Evolutionary conservation across 495 filamentous ascomycete genomes (phyloP).

Genomic region (Rhypophila decipiens): DNA sequence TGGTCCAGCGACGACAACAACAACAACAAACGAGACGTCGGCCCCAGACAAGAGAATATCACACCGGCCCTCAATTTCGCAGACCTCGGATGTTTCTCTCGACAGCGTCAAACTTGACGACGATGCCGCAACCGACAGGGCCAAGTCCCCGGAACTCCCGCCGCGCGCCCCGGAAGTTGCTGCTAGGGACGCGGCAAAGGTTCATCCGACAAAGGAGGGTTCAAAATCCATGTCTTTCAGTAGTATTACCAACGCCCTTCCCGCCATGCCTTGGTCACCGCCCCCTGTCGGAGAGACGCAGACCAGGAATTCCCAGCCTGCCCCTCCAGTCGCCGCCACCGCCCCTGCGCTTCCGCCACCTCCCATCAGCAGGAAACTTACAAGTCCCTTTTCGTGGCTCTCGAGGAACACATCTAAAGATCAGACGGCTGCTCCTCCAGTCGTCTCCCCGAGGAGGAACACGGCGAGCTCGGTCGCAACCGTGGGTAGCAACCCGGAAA

Average conservation of each 20-base stretch:
- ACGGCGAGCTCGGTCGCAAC: constrained; percentile 72
- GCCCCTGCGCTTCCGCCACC: constrained; percentile 20
- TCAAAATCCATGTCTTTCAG: constrained; percentile 39
- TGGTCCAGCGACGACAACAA: constrained; percentile 11
- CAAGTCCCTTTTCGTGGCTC: constrained; percentile 78
- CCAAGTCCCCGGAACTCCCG: constrained; percentile 7
- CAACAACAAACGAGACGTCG: constrained; percentile 13
- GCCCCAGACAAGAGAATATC: constrained; percentile 8
- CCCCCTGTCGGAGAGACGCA: constrained; percentile 31
- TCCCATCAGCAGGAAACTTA: constrained; percentile 55
- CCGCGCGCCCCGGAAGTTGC: constrained; percentile 1
- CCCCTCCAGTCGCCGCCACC: constrained; percentile 28
- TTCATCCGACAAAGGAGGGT: constrained; percentile 16
- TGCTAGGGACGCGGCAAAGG: constrained; percentile 8
- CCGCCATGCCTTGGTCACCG: constrained; percentile 52
- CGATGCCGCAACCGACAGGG: constrained; percentile 23
- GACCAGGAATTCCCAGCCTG: constrained; percentile 25
- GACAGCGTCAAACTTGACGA: constrained; percentile 67
- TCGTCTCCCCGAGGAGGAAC: constrained; percentile 49
- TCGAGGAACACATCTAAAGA: constrained; percentile 62
- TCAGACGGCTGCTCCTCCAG: constrained; percentile 53
- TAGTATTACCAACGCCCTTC: constrained; percentile 39
- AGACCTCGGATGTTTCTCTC: constrained; percentile 41
- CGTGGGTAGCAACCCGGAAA: constrained; percentile 64
- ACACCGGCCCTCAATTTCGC: constrained; percentile 51